Evolutionary conservation across 2,329 filamentous ascomycete species (phyloP), one percentile per base, ranked within the genome.

Genomic region (Hirsutella thompsonii): DNA sequence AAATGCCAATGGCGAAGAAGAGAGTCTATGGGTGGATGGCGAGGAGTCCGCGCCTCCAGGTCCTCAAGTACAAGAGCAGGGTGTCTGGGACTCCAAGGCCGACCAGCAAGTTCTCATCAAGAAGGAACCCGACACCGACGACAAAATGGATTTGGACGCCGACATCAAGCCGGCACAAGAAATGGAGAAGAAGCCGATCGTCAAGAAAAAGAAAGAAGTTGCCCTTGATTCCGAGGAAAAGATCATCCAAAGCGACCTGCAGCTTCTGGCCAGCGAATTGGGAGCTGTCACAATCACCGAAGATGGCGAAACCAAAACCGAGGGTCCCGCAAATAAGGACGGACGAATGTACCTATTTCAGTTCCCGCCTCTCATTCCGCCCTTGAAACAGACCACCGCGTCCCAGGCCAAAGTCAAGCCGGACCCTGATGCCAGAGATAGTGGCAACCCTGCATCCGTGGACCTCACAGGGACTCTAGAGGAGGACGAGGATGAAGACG

Each of bases 341-440:
- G 75, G 76, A 19, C 67, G 73, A 30, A 56, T 80, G 40, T 80
- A 79, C 46, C 63, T 81, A 38, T 81, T 81, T 59, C 77, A 81
- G 49, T 73, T 81, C 48, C 77, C 77, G 33, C 75, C 75, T 5
- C 60, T 79, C 4, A 64, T 81, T 10, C 76, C 77, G 8, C 70
- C 73, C 0, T 60, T 81, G n/a, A 61, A 55, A 46, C 54, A 46
- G 42, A 44, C 52, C 11, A 47, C 52, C 20, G 52, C 53, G 19
- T 46, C 55, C 23, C 46, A 51, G 35, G 36, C 49, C 1, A 58
- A 58, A 23, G 53, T 69, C 42, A 70, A 72, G 52, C 49, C 57
- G 3, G 69, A 70, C 42, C 61, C 61, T 8, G 51, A 59, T 20
- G 59, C 66, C 11, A 52, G 56, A 14, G 62, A 62, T 52, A 48